Evolutionary conservation across 2,329 filamentous ascomycete species (phyloP).

Genomic region (Colletotrichum magnum): DNA sequence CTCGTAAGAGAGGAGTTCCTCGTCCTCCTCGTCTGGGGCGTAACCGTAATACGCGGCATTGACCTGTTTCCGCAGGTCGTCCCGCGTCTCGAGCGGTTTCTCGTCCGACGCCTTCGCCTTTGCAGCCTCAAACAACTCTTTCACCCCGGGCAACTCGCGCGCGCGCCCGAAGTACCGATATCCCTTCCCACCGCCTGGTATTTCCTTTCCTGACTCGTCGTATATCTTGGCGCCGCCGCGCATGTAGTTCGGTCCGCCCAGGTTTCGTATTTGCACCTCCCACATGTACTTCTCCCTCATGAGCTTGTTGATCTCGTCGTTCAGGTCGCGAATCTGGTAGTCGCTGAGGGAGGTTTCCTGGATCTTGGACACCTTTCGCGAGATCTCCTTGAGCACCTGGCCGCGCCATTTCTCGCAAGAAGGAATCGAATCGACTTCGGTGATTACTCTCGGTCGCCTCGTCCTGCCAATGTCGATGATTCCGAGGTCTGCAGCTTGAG

Average conservation of each 20-base stretch:
- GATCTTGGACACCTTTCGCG: conserved; percentile 95
- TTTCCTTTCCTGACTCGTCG: conserved; percentile 80
- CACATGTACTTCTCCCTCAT: conserved; percentile 99
- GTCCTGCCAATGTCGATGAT: conserved; percentile 94
- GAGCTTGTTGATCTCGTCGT: conserved; percentile 99
- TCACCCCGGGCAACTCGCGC: conserved; percentile 91
- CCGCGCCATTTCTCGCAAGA: conserved; percentile 98
- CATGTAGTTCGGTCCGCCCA: conserved; percentile 99
- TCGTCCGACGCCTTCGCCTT: conserved; percentile 69
- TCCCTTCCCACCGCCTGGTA: conserved; percentile 84
- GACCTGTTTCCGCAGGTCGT: conserved; percentile 81
- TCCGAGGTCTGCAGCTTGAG: conserved; percentile 94
- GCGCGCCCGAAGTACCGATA: conserved; percentile 96
- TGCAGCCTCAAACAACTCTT: conserved; percentile 90
- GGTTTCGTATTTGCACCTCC: conserved; percentile 95
- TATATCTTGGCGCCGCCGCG: conserved; percentile 78
- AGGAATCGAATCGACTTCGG: conserved; percentile 85
- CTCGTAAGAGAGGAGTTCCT: conserved; percentile 84
- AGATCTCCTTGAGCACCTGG: conserved; percentile 96
- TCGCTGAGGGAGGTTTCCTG: conserved; percentile 93
- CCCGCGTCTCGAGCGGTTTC: conserved; percentile 76
- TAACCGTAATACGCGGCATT: conserved; percentile 98
- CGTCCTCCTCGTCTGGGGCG: conserved; percentile 92
- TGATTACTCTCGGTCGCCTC: conserved; percentile 92
- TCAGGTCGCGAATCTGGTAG: conserved; percentile 97